phyloP scores from a whole-genome alignment of 1,284 basidiomycete genomes.

The Stygiomarasmius scandens region DNA sequence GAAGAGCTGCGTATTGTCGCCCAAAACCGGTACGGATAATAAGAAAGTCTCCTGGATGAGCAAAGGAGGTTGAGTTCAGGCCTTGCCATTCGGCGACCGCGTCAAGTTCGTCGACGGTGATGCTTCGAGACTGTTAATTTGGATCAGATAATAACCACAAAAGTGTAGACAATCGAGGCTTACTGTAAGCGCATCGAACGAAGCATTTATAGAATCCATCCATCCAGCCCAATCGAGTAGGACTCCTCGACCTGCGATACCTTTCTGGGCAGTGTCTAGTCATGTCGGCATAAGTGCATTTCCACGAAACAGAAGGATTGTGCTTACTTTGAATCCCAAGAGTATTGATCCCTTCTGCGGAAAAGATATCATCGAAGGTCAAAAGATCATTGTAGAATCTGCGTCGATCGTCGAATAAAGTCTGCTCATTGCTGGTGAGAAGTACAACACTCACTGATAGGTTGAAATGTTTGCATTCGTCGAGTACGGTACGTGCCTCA shows the following conservation, averaged over 20 bases:
- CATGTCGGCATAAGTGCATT: neutral
- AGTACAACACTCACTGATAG: slow-evolving; percentile 16
- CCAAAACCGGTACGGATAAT: slow-evolving; percentile 18
- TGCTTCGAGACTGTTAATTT: neutral
- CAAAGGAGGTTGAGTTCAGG: slow-evolving; percentile 9
- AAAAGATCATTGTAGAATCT: slow-evolving; percentile 19
- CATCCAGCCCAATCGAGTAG: slow-evolving; percentile 10
- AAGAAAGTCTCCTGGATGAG: slow-evolving; percentile 17
- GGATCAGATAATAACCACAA: too few relatives aligned
- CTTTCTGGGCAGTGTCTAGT: slow-evolving; percentile 14
- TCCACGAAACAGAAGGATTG: neutral
- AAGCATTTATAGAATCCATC: slow-evolving; percentile 8
- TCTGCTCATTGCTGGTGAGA: too few relatives aligned
- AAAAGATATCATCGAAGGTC: slow-evolving; percentile 15
- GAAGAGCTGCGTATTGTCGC: slow-evolving; percentile 13
- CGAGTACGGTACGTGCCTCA: slow-evolving; percentile 18
- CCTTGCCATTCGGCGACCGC: slow-evolving; percentile 17
- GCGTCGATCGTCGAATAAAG: too few relatives aligned
- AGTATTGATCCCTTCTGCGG: too few relatives aligned
- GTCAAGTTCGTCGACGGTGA: slow-evolving; percentile 12
- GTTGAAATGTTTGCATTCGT: neutral
- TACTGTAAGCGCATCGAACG: slow-evolving; percentile 7
- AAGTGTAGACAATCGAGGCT: too few relatives aligned
- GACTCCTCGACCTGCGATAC: slow-evolving; percentile 14
- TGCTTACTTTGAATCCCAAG: slow-evolving; percentile 18